Conservation (phyloP, 2,329 filamentous ascomycete species). For the Septoria linicola region DNA sequence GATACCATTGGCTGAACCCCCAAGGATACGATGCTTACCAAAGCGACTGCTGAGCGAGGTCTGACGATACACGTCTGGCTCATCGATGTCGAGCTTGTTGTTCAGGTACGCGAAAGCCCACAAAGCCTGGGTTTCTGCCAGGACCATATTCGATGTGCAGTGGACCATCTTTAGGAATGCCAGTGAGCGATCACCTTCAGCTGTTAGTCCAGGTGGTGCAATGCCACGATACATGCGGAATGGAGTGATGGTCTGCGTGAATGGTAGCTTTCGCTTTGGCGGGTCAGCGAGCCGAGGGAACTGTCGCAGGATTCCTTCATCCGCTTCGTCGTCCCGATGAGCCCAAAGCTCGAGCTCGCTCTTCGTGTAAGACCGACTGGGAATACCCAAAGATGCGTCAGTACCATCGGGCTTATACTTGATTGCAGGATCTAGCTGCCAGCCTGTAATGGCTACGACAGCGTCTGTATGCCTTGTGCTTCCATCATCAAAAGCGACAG, state of each 20-base stretch:
- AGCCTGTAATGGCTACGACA: conserved; percentile 58
- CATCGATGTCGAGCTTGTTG: conserved; percentile 11
- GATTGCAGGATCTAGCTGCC: conserved; percentile 52
- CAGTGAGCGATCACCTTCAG: conserved; percentile 17
- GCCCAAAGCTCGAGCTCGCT: conserved; percentile 16
- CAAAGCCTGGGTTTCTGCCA: conserved; percentile 16
- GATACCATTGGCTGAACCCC: conserved; percentile 20
- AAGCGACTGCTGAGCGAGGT: conserved; percentile 15
- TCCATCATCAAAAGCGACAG: conserved; percentile 4
- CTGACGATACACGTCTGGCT: conserved; percentile 10
- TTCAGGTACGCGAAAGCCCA: conserved; percentile 20
- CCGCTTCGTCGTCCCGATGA: conserved; percentile 9
- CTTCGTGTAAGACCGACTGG: conserved; percentile 8
- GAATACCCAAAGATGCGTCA: conserved; percentile 16
- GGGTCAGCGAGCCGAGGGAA: conserved; percentile 15
- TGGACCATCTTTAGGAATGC: conserved; percentile 19
- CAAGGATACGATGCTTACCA: conserved; percentile 18
- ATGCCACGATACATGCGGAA: conserved; percentile 20
- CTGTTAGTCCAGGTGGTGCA: conserved; percentile 13
- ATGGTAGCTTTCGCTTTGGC: conserved; percentile 12
- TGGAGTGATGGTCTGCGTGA: conserved; percentile 14
- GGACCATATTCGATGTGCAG: conserved; percentile 16
- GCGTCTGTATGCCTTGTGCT: conserved; percentile 47
- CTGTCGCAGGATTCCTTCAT: conserved; percentile 13
- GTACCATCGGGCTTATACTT: conserved; percentile 34